These are phyloP conservation scores for Cinnamomum chago DNA, from an alignment of 164 flowering plant genomes.

Conservation along the genomic window DNA sequence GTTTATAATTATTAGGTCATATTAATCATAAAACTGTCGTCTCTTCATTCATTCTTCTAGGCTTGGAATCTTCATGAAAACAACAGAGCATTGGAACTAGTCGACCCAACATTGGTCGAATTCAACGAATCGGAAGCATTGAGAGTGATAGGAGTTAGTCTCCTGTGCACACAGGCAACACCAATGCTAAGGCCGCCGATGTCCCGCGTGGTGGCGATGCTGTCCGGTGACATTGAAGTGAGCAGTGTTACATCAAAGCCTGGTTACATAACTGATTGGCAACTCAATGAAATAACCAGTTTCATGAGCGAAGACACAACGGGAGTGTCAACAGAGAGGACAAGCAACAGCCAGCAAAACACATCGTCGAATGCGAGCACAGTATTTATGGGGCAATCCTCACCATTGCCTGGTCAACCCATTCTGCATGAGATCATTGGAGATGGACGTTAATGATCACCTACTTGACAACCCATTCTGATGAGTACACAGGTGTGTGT, in stretches of 20 bases:
- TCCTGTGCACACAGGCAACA: conserved; percentile 53
- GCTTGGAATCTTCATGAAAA: conserved; percentile 49
- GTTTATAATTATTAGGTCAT: neutral
- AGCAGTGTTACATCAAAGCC: conserved; percentile 30
- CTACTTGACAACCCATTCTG: neutral
- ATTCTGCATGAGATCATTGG: neutral
- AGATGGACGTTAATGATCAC: neutral
- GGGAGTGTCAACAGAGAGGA: neutral
- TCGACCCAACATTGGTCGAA: conserved; percentile 30
- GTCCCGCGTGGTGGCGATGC: conserved; percentile 43
- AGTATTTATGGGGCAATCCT: neutral
- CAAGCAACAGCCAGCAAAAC: neutral
- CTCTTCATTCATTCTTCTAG: conserved; percentile 13
- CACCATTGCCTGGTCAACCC: neutral
- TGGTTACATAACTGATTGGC: conserved; percentile 36
- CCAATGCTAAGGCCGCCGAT: conserved; percentile 43
- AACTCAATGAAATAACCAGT: conserved; percentile 32
- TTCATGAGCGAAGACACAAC: conserved; percentile 4
- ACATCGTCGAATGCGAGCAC: conserved; percentile 7
- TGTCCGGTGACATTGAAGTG: conserved; percentile 44
- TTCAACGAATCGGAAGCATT: conserved; percentile 32
- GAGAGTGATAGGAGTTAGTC: conserved; percentile 39
- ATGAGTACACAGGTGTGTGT: no score
- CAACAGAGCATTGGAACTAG: conserved; percentile 26
- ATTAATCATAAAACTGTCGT: neutral